Evolutionary conservation across 257 asterid genomes (phyloP).

Genomic region (Thymus quinquecostatus): DNA sequence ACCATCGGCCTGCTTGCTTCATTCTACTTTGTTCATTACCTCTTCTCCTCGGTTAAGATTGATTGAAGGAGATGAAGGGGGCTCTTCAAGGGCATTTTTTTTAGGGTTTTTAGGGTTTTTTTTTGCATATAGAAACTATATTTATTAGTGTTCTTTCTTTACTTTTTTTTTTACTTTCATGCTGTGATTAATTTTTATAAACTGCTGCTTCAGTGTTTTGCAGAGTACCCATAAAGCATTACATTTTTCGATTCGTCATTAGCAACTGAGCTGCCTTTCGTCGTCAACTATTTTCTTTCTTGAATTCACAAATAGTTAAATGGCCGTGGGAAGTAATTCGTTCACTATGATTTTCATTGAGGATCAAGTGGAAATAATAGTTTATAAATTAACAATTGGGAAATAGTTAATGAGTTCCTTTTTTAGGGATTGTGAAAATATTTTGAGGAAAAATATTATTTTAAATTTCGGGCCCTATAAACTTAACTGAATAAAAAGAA

Average conservation of each 20-base stretch:
- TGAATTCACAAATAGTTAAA: background rate
- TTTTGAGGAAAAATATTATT: background rate
- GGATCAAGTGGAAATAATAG: background rate
- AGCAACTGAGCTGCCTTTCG: no score
- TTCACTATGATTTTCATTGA: background rate
- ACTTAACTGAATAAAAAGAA: no score
- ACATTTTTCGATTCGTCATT: background rate
- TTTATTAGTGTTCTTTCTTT: background rate
- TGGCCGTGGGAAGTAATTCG: background rate
- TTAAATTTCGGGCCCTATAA: no score
- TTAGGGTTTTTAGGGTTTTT: background rate
- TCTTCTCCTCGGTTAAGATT: conserved; percentile 75
- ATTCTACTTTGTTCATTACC: conserved; percentile 72
- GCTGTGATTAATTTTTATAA: background rate
- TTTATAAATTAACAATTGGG: no score
- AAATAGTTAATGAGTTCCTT: no score
- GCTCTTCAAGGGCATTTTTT: background rate
- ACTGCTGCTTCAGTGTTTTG: background rate
- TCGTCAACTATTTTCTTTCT: background rate
- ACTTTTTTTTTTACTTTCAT: background rate
- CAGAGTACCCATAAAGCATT: background rate
- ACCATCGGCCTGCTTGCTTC: conserved; percentile 75
- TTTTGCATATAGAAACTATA: background rate
- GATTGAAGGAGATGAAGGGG: conserved; percentile 42
- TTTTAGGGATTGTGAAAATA: no score